A percentile compares a stretch with the other conserved stretches of the same genome.
Evolutionary conservation across 306 rosid genomes (phyloP).

Genomic region (Lathyrus tuberosus): DNA sequence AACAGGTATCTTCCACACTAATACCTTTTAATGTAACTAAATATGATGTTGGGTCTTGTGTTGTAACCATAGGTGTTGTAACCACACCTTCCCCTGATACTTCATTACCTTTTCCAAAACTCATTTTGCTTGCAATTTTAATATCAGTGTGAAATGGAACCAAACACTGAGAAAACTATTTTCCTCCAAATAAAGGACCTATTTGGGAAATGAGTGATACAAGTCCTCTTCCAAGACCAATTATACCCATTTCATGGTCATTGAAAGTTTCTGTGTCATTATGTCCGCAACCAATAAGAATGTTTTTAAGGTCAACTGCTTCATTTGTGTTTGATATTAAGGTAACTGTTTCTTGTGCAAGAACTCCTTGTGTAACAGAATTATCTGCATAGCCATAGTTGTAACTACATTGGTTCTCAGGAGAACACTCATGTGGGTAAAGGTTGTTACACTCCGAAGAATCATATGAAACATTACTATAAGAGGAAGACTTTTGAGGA

Average conservation of each 20-base stretch:
- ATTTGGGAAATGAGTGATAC: background rate
- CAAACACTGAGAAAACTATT: constrained; percentile 1
- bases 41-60: constrained; percentile 28
- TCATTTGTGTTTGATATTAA: constrained; percentile 25
- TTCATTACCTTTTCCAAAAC: constrained; percentile 50
- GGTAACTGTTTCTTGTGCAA: constrained; percentile 45
- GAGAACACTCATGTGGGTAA: constrained; percentile 26
- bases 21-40: constrained; percentile 49
- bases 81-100: constrained; percentile 43
- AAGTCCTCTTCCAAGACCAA: constrained; percentile 11
- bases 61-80: constrained; percentile 27
- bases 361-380: constrained; percentile 32
- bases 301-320: background rate
- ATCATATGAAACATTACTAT: too few species aligned
- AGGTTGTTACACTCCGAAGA: constrained; percentile 32
- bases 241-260: constrained; percentile 19
- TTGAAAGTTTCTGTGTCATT: constrained; percentile 36
- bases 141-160: constrained; percentile 2
- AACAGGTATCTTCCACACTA: constrained; percentile 40
- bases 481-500: too few species aligned
- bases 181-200: constrained; percentile 8
- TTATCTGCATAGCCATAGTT: constrained; percentile 40
- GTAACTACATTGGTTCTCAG: constrained; percentile 39
- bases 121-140: constrained; percentile 30
- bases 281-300: constrained; percentile 54